A percentile compares a stretch with the other conserved stretches of the same genome.
Conservation (phyloP, 75 land plant genomes). For the Pinus tabuliformis region DNA sequence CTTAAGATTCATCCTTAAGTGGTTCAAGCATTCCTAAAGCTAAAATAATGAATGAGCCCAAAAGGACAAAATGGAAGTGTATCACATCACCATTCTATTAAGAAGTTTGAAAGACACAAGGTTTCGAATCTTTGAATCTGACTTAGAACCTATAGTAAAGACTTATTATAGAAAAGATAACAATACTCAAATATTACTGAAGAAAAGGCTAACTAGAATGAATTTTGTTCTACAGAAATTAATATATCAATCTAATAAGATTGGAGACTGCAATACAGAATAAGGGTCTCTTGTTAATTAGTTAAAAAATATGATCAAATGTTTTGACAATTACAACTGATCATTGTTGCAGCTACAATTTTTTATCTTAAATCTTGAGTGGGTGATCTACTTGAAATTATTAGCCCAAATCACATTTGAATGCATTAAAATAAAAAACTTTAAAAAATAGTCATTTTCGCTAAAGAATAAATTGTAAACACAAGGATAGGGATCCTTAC, state of each 20-base stretch:
- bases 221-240: background rate
- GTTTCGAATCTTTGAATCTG: background rate
- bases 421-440: background rate
- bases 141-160: background rate
- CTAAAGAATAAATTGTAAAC: background rate
- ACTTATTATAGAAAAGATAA: background rate
- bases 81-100: background rate
- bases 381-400: background rate
- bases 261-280: too few species aligned
- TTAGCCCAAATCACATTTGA: background rate
- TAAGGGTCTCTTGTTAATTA: too few species aligned
- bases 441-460: background rate
- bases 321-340: too few species aligned
- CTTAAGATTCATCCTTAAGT: too few species aligned
- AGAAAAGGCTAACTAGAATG: background rate
- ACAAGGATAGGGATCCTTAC: conserved; percentile 23
- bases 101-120: background rate
- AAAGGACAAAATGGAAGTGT: background rate
- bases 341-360: background rate
- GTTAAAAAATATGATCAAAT: too few species aligned
- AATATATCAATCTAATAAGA: background rate
- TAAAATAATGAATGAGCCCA: background rate
- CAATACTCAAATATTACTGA: background rate
- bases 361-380: background rate
- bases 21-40: background rate